A percentile compares a stretch with the other conserved stretches of the same genome.
Conservation (phyloP, 129 eudicot species). For the Erigeron canadensis region DNA sequence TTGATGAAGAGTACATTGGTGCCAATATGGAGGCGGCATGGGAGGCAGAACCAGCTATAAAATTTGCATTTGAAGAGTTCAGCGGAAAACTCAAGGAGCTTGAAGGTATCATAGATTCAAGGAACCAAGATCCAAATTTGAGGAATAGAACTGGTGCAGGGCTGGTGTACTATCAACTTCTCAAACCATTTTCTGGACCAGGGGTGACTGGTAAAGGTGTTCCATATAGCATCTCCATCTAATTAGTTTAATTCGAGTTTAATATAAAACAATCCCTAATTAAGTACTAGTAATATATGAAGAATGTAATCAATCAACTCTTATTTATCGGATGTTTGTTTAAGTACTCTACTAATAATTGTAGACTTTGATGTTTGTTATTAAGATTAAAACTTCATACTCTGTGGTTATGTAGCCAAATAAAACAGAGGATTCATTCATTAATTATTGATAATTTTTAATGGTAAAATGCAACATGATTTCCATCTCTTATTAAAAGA, state of each 20-base stretch:
- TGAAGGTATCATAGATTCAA: constrained; percentile 27
- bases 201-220: constrained; percentile 50
- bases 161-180: constrained; percentile 32
- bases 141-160: constrained; percentile 41
- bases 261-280: too few relatives aligned
- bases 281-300: too few relatives aligned
- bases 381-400: constrained; percentile 9
- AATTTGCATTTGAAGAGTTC: constrained; percentile 27
- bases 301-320: neutral
- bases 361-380: constrained; percentile 6
- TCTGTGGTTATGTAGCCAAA: constrained; percentile 2
- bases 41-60: constrained; percentile 35
- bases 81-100: constrained; percentile 17
- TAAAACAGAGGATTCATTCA: constrained; percentile 9
- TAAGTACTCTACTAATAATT: neutral
- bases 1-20: constrained; percentile 40
- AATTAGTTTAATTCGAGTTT: neutral
- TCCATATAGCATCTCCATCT: constrained; percentile 45
- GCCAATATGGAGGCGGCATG: constrained; percentile 26
- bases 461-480: constrained; percentile 11
- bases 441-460: constrained; percentile 10
- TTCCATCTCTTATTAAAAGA: constrained; percentile 30
- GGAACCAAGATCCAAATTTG: constrained; percentile 28
- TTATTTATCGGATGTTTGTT: neutral
- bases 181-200: constrained; percentile 39